These are phyloP conservation scores for Aspergillus jensenii DNA, from an alignment of 2,329 filamentous ascomycete genomes.

Conservation along the genomic window DNA sequence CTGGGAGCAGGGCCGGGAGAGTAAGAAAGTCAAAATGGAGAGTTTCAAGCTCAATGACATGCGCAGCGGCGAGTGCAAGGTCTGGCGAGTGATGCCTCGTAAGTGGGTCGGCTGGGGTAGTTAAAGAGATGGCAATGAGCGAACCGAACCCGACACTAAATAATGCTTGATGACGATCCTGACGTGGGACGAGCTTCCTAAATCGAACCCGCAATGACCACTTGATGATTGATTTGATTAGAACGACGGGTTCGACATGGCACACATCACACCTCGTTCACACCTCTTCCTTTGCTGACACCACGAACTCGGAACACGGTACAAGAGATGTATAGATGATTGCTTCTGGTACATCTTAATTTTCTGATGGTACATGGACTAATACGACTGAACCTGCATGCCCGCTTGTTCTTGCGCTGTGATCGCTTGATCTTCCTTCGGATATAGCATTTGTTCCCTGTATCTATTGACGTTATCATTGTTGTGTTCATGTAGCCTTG, in stretches of 20 bases:
- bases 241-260: constrained; percentile 2
- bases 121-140: constrained; percentile 7
- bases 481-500: constrained; percentile 4
- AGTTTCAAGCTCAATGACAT: constrained; percentile 93
- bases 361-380: constrained; percentile 18
- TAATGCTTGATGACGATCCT: constrained; percentile 15
- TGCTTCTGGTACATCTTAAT: constrained; percentile 23
- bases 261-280: constrained; percentile 1
- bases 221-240: constrained; percentile 8
- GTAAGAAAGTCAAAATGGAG: constrained; percentile 88
- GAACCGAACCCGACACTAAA: not conserved
- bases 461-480: constrained; percentile 18
- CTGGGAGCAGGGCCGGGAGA: constrained; percentile 94
- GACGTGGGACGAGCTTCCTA: not conserved
- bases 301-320: constrained; percentile 7
- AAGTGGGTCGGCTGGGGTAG: constrained; percentile 87
- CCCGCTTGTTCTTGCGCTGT: constrained; percentile 5
- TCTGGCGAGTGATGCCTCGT: constrained; percentile 92
- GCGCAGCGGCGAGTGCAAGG: constrained; percentile 89
- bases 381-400: constrained; percentile 8
- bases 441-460: constrained; percentile 18
- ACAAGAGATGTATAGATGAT: constrained; percentile 22
- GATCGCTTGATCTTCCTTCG: constrained; percentile 9
- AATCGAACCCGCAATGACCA: constrained; percentile 6
- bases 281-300: not conserved